Evolutionary conservation across 176 grass and related monocot species (phyloP).

Genomic region (Cenchrus americanus): DNA sequence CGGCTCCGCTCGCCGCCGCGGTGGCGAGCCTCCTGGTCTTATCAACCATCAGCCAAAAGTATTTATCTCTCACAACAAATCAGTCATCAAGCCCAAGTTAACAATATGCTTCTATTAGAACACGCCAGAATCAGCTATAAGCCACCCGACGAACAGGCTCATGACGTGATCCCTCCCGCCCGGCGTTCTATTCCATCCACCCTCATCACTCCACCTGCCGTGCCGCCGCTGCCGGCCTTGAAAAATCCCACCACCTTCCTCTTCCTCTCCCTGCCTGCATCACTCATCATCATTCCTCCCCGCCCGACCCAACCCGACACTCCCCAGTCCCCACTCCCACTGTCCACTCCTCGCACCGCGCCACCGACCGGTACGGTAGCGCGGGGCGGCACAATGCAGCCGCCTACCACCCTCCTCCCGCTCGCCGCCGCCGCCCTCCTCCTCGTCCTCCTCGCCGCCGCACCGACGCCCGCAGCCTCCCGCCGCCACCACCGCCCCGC

Average conservation of each 20-base stretch:
- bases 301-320: background rate
- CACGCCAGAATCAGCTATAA: too few relatives aligned
- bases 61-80: too few relatives aligned
- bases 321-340: slow-evolving; percentile 4
- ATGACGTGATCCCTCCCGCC: slow-evolving; percentile 4
- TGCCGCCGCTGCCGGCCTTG: slow-evolving; percentile 2
- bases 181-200: background rate
- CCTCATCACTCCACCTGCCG: slow-evolving; percentile 22
- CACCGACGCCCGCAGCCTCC: slow-evolving; percentile 5
- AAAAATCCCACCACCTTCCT: slow-evolving; percentile 27
- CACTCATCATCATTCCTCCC: background rate
- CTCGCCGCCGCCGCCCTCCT: background rate
- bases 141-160: too few relatives aligned
- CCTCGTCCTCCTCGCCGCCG: slow-evolving; percentile 2
- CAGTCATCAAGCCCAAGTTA: too few relatives aligned
- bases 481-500: slow-evolving; percentile 15
- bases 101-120: too few relatives aligned
- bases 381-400: slow-evolving; percentile 32
- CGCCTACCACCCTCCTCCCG: slow-evolving; percentile 9
- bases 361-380: background rate
- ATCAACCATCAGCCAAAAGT: too few relatives aligned
- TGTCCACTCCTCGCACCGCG: background rate
- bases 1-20: too few relatives aligned
- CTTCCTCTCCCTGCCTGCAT: background rate
- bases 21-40: too few relatives aligned